Conservation (phyloP, 1,284 basidiomycete genomes). For the Vanrija sp. region DNA sequence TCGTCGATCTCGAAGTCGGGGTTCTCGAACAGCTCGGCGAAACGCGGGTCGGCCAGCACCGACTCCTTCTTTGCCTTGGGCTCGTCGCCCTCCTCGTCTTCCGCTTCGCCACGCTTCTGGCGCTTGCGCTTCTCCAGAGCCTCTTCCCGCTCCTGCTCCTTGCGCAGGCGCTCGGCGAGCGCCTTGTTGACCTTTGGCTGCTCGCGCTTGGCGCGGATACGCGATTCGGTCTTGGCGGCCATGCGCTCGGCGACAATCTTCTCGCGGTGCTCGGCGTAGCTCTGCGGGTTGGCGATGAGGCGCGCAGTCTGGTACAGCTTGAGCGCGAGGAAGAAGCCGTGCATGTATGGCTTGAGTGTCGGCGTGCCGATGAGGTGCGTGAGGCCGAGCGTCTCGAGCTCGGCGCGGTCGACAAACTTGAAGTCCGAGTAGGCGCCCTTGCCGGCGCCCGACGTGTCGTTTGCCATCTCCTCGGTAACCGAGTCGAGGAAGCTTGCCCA, state of each 20-base stretch:
- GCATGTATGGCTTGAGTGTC: constrained; percentile 98
- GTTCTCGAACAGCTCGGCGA: constrained; percentile 86
- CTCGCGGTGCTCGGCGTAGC: constrained; percentile 90
- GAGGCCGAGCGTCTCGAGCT: constrained; percentile 81
- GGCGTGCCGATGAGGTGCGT: constrained; percentile 92
- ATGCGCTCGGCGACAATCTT: constrained; percentile 80
- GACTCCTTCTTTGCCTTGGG: constrained; percentile 49
- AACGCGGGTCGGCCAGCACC: constrained; percentile 84
- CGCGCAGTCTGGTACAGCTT: constrained; percentile 94
- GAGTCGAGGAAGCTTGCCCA: constrained; percentile 99
- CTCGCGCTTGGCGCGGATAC: constrained; percentile 77
- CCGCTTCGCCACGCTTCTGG: constrained; percentile 50
- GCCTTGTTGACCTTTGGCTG: constrained; percentile 79
- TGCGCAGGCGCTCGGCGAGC: constrained; percentile 78
- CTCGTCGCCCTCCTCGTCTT: constrained; percentile 38
- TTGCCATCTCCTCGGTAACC: constrained; percentile 96
- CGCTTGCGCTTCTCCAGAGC: constrained; percentile 62
- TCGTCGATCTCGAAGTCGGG: constrained; percentile 94
- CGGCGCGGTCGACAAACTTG: constrained; percentile 90
- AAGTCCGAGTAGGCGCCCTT: constrained; percentile 80
- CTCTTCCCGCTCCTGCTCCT: constrained; percentile 66
- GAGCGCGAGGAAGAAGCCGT: constrained; percentile 96
- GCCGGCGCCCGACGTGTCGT: constrained; percentile 55
- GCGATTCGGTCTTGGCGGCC: constrained; percentile 85
- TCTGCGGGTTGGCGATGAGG: constrained; percentile 92